Conservation (phyloP, 148 eudicot species). For the Dysphania ambrosioides region DNA sequence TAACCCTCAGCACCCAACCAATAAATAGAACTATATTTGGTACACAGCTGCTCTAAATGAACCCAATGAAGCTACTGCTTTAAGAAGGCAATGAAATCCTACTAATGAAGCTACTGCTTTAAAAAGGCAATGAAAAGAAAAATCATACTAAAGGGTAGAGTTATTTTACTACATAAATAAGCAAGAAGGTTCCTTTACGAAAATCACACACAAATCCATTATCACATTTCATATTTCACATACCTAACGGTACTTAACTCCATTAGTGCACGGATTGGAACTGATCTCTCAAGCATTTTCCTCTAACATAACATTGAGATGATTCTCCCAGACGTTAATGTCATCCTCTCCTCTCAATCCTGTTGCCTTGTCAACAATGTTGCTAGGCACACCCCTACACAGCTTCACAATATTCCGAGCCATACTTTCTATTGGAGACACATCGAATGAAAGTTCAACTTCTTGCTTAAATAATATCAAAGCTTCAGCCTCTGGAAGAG, state of each 20-base stretch:
- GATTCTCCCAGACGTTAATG: conserved; percentile 7
- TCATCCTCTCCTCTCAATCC: conserved; percentile 13
- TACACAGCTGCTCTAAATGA: too few species aligned
- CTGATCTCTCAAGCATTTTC: neutral
- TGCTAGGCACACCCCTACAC: conserved; percentile 22
- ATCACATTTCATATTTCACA: neutral
- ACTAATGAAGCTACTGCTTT: neutral
- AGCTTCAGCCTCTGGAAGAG: conserved; percentile 7
- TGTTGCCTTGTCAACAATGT: conserved; percentile 14
- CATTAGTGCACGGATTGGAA: neutral
- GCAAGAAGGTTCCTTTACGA: neutral
- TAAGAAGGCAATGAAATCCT: neutral
- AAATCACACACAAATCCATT: neutral
- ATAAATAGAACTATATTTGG: too few species aligned
- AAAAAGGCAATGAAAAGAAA: neutral
- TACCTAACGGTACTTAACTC: neutral
- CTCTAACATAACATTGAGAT: neutral
- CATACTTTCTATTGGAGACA: conserved; percentile 4
- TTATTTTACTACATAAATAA: neutral
- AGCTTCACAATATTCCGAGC: conserved; percentile 12
- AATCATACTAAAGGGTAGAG: too few species aligned
- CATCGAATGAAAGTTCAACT: neutral
- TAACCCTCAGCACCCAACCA: too few species aligned
- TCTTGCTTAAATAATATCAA: conserved; percentile 13
- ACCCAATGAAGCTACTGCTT: too few species aligned